phyloP scores from a whole-genome alignment of 495 filamentous ascomycete genomes.

The Usnea hakonensis region DNA sequence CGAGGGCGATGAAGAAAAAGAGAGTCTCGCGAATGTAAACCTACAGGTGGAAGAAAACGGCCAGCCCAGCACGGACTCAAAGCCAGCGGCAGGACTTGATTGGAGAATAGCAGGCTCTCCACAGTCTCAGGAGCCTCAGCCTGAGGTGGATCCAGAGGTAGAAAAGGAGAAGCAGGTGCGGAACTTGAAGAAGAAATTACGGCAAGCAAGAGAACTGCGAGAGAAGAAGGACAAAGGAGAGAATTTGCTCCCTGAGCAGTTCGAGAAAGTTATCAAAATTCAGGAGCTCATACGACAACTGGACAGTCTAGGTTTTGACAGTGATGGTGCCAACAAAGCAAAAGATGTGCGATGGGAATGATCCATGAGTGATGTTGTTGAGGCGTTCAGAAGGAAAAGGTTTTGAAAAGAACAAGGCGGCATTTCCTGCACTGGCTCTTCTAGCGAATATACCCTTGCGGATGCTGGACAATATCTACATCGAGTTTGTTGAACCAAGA shows the following conservation, averaged over 20 bases:
- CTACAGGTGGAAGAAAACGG: slow-evolving; percentile 28
- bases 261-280: slow-evolving; percentile 96
- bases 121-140: slow-evolving; percentile 13
- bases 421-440: not conserved
- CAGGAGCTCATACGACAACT: slow-evolving; percentile 86
- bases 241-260: slow-evolving; percentile 80
- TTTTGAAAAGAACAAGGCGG: not conserved
- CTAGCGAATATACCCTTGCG: slow-evolving; percentile 7
- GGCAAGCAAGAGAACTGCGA: slow-evolving; percentile 82
- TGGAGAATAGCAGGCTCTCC: not conserved
- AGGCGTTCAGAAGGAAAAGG: not conserved
- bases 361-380: not conserved
- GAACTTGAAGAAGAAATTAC: slow-evolving; percentile 91
- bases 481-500: not conserved
- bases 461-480: not conserved
- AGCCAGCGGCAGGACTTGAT: slow-evolving; percentile 1
- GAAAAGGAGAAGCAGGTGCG: slow-evolving; percentile 90
- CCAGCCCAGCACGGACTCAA: slow-evolving; percentile 19
- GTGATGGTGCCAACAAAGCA: slow-evolving; percentile 43
- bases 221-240: slow-evolving; percentile 86
- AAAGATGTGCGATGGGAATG: slow-evolving; percentile 5
- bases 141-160: slow-evolving; percentile 52
- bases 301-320: slow-evolving; percentile 76
- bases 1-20: slow-evolving; percentile 38
- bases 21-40: slow-evolving; percentile 26